Evolutionary conservation across 768 basidiomycete species (phyloP), one percentile per base, ranked within the genome.

Genomic region (Pleurotus platypus): DNA sequence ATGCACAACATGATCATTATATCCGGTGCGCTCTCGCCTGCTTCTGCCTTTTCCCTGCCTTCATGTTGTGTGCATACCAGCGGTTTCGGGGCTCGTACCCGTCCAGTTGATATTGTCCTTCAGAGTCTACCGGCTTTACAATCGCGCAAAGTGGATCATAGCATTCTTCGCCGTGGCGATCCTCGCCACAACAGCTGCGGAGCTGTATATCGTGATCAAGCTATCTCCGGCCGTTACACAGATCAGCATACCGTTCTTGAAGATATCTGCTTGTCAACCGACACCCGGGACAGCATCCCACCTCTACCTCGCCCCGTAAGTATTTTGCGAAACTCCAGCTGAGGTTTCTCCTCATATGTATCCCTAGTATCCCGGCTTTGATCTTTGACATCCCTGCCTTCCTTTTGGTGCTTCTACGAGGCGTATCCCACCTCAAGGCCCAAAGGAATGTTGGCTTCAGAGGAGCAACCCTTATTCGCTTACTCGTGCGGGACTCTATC

Each of bases 101-200:
- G 16, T 53, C 51, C 30, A 53, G 18, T 40, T 53, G 37, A 53
- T 53, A 13, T 37, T 53, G 18, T 38, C 51, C 15, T 15, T 53
- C 51, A 16, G 51, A 24, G 42, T 53, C 16, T 53, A 40, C 38
- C 22, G 51, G 11, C 38, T 53, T 8, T 53, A 53, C 22, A 37
- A 37, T 18, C 38, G 51, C 9, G 18, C 16, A n/a, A 16, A n/a
- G 15, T 40, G 51, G 51, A 42, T 53, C 4, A 39, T 22, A 12
- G 15, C 16, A 9, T 12, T 40, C 37, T 42, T 53, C 12, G 38
- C 16, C 13, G 24, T 37, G 4, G 42, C 42, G 51, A 12, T 53
- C 5, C 24, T 15, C 16, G 51, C 51, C 4, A 40, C 39, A 11
- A 18, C 22, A 5, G 35, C 51, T 24, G 13, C 16, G 4, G 16